Base-by-base conservation (phyloP, 1,284 basidiomycete species). In the Singerocomus rubriflavus region DNA sequence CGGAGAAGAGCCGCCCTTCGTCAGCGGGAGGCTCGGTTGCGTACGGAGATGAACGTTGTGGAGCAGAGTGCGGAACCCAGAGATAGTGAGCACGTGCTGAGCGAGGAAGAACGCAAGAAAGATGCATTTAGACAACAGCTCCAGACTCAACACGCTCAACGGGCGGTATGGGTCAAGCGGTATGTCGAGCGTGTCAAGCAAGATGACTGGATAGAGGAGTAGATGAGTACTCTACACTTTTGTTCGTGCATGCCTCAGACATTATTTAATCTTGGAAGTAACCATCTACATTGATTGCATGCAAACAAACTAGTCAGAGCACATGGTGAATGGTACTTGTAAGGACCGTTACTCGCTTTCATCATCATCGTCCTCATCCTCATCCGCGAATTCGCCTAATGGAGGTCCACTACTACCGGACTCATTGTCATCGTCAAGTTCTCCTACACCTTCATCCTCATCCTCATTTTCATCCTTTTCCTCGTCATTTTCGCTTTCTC, bases 171-270 rank as follows among this genome's bases (percentile, higher is more conserved):
- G 88, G 73, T 89, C 41, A 73, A 72, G 55, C 73, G 73, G 53
- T 90, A 90, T 61, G 76, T 87, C 50, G 75, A 79, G 30, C 73
- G 86, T 27, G 87, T 85, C 45, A 72, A 80, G 52, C 73, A 68
- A 46, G 80, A 77, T 43, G 87, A 85, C 38, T 89, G 84, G 84
- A 75, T 81, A 37, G 88, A 89, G 53, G 85, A 89, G 44, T 69
- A 64, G 51, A 48, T 14, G 43, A 42, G 35, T 43, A 53, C 48
- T 41, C 41, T 40, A 42, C 17, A 54, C 59, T 57, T 66, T 42
- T 60, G 58, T 58, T 34, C 21, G 34, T 40, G 41, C 38, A 41
- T 34, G 16, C 37, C 34, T 49, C 14, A 14, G 14, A 44, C 52
- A 34, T 44, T 42, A 45, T 45, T 44, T 44, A 45, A 40, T 44